Evolutionary conservation across 805 yeast species (phyloP).

Genomic region (Zygosaccharomyces lentus): DNA sequence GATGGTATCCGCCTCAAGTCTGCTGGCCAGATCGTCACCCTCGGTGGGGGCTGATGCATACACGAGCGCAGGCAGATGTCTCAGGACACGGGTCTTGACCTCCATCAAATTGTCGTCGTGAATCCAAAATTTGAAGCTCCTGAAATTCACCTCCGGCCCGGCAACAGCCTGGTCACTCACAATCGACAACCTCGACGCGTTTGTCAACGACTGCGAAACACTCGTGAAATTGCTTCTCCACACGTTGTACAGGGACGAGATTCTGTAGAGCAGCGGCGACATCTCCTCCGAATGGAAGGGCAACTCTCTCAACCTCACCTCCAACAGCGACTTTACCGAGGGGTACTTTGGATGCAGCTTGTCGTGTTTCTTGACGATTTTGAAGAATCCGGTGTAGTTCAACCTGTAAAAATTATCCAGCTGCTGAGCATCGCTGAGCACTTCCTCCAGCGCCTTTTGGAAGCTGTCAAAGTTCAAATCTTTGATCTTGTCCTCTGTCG

Average conservation of each 20-base stretch:
- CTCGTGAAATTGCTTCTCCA: conserved; percentile 56
- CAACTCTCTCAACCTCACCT: conserved; percentile 78
- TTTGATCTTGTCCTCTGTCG: conserved; percentile 33
- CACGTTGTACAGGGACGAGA: conserved; percentile 75
- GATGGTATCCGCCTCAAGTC: conserved; percentile 26
- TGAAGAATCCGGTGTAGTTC: conserved; percentile 91
- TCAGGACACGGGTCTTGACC: conserved; percentile 88
- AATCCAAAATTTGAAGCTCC: conserved; percentile 88
- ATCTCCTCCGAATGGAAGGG: conserved; percentile 96
- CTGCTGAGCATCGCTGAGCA: conserved; percentile 72
- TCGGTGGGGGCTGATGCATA: conserved; percentile 46
- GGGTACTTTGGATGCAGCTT: conserved; percentile 74
- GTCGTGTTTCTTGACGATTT: conserved; percentile 95
- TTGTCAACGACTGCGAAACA: conserved; percentile 36
- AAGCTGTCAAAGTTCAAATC: conserved; percentile 57
- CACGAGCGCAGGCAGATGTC: conserved; percentile 88
- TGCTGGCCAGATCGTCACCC: conserved; percentile 27
- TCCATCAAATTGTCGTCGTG: conserved; percentile 98
- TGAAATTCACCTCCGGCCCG: conserved; percentile 34
- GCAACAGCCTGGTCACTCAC: conserved; percentile 31
- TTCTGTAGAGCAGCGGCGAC: conserved; percentile 80
- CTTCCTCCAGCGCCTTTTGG: conserved; percentile 66
- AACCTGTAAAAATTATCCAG: conserved; percentile 85
- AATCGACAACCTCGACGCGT: conserved; percentile 36
- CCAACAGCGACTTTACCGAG: conserved; percentile 84